Evolutionary conservation across 2,329 filamentous ascomycete genomes (phyloP).

Genomic region (Colletotrichum sp.): DNA sequence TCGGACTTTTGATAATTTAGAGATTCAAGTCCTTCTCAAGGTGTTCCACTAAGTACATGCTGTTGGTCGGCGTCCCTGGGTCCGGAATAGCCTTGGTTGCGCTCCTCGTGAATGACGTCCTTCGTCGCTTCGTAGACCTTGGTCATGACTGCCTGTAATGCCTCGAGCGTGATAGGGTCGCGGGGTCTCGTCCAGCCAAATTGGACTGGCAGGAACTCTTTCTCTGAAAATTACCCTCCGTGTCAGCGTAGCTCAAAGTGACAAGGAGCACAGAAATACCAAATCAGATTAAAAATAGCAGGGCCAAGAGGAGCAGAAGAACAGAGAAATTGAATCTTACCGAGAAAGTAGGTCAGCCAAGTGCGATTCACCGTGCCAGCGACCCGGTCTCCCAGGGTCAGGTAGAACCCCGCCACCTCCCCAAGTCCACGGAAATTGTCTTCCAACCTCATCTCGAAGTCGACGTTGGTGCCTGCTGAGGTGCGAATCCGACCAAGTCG

Average conservation of each 20-base stretch:
- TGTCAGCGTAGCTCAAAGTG: background rate
- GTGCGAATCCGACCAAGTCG: conserved; percentile 21
- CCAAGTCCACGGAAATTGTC: background rate
- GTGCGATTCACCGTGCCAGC: background rate
- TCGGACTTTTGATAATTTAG: background rate
- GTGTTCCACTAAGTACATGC: background rate
- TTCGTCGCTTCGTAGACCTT: background rate
- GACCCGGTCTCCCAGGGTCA: background rate
- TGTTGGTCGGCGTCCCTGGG: background rate
- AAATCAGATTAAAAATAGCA: background rate
- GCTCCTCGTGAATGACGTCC: background rate
- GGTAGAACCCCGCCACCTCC: background rate
- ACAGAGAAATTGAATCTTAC: background rate
- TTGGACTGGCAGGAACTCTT: background rate
- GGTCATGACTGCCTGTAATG: background rate
- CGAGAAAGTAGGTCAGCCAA: background rate
- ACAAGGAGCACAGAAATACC: background rate
- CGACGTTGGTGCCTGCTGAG: conserved; percentile 25
- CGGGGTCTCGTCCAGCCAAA: background rate
- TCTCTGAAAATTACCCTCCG: background rate
- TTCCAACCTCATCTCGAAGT: conserved; percentile 13
- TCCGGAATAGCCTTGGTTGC: background rate
- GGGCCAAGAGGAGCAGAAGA: background rate
- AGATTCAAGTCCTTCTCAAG: background rate
- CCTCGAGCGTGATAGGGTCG: background rate